Percentiles rank a stretch among this genome's conserved stretches.
phyloP scores from a whole-genome alignment of 106 monocot species.

The Dioscorea zingiberensis region DNA sequence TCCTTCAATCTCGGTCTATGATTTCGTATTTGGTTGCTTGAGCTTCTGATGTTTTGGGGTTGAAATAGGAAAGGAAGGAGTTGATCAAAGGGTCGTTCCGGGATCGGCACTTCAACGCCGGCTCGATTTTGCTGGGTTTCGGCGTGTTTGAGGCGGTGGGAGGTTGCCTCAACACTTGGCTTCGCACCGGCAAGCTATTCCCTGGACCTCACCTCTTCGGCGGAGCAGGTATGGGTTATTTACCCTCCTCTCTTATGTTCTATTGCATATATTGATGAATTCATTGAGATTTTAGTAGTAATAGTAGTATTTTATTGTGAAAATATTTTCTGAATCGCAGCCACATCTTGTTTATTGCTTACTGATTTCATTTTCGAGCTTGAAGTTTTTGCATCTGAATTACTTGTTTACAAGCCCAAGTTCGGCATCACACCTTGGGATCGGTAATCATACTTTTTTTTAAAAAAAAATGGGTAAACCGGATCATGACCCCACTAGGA shows the following conservation, averaged over 20 bases:
- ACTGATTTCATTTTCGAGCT: too few species aligned
- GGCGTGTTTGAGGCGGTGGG: conserved; percentile 76
- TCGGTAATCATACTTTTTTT: too few species aligned
- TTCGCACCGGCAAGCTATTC: conserved; percentile 85
- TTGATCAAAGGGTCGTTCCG: conserved; percentile 68
- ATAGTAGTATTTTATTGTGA: too few species aligned
- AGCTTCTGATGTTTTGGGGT: neutral
- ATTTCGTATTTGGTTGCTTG: neutral
- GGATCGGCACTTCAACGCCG: conserved; percentile 84
- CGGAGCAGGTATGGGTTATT: conserved; percentile 40
- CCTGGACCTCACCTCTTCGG: conserved; percentile 90
- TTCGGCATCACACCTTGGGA: too few species aligned
- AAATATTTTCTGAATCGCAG: too few species aligned
- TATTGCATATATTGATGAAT: too few species aligned
- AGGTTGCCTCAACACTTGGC: conserved; percentile 77
- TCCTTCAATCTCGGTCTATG: neutral
- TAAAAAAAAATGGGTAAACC: too few species aligned
- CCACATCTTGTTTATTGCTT: too few species aligned
- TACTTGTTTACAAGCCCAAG: too few species aligned
- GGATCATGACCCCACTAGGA: too few species aligned
- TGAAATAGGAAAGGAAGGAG: conserved; percentile 71
- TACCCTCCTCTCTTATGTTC: neutral
- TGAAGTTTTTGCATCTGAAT: too few species aligned
- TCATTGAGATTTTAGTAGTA: too few species aligned
- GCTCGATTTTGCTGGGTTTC: conserved; percentile 77